Evolutionary conservation across 2,329 filamentous ascomycete species (phyloP).

Genomic region (Pleoardoris graminearum): DNA sequence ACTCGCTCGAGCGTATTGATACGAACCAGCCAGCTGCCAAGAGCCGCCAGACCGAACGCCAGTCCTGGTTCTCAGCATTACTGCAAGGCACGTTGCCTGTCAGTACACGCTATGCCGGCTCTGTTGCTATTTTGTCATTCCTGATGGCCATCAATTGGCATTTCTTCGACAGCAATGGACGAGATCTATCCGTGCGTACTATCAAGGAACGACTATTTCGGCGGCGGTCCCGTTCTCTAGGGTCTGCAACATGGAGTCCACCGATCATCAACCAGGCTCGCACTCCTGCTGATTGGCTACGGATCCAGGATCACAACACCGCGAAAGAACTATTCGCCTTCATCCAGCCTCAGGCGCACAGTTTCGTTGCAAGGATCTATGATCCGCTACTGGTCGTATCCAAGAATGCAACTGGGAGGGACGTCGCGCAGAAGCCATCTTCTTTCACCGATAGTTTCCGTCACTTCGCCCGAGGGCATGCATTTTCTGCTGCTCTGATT

Average conservation of each 20-base stretch:
- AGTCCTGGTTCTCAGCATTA: slow-evolving; percentile 65
- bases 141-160: slow-evolving; percentile 76
- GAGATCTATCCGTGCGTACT: slow-evolving; percentile 28
- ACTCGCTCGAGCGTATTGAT: slow-evolving; percentile 61
- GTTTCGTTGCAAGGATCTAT: slow-evolving; percentile 73
- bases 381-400: slow-evolving; percentile 75
- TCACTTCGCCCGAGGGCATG: slow-evolving; percentile 63
- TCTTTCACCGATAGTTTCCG: slow-evolving; percentile 58
- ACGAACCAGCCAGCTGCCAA: slow-evolving; percentile 48
- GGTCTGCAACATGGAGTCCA: slow-evolving; percentile 39
- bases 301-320: slow-evolving; percentile 77
- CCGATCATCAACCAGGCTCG: slow-evolving; percentile 72
- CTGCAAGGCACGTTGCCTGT: slow-evolving; percentile 66
- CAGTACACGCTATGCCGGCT: slow-evolving; percentile 75
- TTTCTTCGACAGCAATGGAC: slow-evolving; percentile 66
- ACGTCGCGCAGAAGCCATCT: slow-evolving; percentile 52
- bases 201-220: slow-evolving; percentile 29
- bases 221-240: slow-evolving; percentile 20
- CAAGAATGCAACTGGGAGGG: slow-evolving; percentile 68
- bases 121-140: slow-evolving; percentile 71
- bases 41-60: slow-evolving; percentile 48
- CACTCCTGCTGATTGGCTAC: slow-evolving; percentile 76
- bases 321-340: slow-evolving; percentile 76
- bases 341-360: slow-evolving; percentile 71
- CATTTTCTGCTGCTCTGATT: slow-evolving; percentile 66